These are phyloP conservation scores for Rosa hybrid DNA, from an alignment of 331 rosid species.

Conservation along the genomic window DNA sequence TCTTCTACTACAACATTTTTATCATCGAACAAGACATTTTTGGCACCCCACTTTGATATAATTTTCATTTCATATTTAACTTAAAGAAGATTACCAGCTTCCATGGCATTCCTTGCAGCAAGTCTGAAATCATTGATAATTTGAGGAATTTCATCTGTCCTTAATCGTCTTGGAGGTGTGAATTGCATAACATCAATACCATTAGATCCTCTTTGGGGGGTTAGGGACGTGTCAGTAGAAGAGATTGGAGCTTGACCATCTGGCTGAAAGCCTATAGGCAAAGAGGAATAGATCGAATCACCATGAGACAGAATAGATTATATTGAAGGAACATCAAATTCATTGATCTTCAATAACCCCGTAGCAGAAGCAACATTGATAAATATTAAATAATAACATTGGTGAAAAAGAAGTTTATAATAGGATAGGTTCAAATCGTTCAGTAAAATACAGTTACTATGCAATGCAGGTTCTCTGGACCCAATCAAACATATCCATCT, in stretches of 20 bases:
- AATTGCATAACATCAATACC: constrained; percentile 9
- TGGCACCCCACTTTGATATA: not conserved
- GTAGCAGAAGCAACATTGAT: not conserved
- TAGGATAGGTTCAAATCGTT: not conserved
- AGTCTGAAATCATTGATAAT: constrained; percentile 29
- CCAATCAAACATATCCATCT: not conserved
- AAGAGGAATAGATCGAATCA: not conserved
- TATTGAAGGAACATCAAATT: not conserved
- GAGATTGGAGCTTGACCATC: constrained; percentile 36
- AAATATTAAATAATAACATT: not conserved
- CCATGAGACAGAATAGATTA: not conserved
- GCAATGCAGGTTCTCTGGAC: not conserved
- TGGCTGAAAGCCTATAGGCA: constrained; percentile 24
- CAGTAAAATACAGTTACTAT: not conserved
- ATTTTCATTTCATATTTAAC: not conserved
- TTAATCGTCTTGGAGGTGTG: constrained; percentile 34
- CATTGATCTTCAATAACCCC: not conserved
- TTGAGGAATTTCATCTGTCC: constrained; percentile 22
- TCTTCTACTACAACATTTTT: not conserved
- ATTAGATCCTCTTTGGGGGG: not conserved
- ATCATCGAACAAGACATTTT: too few species aligned
- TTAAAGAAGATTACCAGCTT: constrained; percentile 24
- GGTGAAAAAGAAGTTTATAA: not conserved
- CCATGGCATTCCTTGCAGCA: constrained; percentile 36
- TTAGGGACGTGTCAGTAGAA: constrained; percentile 14